Evolutionary conservation across 352 stramenopile species (phyloP), one percentile per base, ranked within the genome.

Genomic region (Pythium scleroteichum): DNA sequence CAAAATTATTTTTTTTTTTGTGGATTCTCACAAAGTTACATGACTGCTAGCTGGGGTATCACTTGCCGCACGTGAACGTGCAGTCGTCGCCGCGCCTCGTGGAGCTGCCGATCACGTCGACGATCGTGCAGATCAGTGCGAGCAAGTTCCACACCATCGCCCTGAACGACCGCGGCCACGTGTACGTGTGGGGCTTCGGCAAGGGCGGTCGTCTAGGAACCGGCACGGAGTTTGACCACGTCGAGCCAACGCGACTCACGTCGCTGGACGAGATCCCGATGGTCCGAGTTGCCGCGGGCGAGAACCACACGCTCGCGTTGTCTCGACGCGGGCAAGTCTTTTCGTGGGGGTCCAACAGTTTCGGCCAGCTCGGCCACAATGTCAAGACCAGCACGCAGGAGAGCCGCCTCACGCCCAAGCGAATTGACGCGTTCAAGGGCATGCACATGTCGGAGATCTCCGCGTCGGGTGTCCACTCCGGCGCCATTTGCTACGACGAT

Each of bases 291-390:
- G 78, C 79, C 26, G 85, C 85, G 14, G 85, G 85, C 22, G 85
- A 94, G 53, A 94, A 92, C 60, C 85, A 94, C 66, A 87, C 82
- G 19, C 59, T 94, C 33, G 85, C 82, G 29, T 72, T 94, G 6
- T 87, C 85, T 2, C 62, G 63, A 9, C 78, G 62, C 2, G 85
- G 85, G 1, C 79, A 92, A 56, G 68, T 94, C 19, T 93, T 85
- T 41, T 90, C 85, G 0, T 94, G 85, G 83, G 85, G 85, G n/a
- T 88, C 82, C 24, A 92, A 92, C 39, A 89, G 81, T 50, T 92
- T 90, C 50, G 82, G 83, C 6, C 85, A 94, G 51, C 69, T 92
- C 24, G 85, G 82, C 0, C 81, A 90, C 27, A 77, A 66, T 12
- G 59, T 75, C 13, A 92, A 94, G 60, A 69, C 64, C 9, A 78